A percentile compares a stretch with the other conserved stretches of the same genome.
Evolutionary conservation across 2,329 filamentous ascomycete species (phyloP).

Genomic region (Aureobasidium sp.): DNA sequence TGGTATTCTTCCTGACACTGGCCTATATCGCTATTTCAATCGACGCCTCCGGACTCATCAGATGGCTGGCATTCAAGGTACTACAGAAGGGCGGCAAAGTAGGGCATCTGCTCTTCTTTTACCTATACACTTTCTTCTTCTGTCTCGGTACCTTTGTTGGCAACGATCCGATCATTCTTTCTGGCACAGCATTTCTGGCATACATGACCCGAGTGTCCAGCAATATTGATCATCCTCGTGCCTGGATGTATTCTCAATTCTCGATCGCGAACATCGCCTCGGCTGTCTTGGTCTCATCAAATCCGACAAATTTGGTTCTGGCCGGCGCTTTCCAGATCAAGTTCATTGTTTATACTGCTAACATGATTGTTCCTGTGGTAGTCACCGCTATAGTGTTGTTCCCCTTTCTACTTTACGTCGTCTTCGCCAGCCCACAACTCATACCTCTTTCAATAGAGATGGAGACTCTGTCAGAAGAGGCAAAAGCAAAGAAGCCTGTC

Average conservation of each 20-base stretch:
- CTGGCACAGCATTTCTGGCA: conserved; percentile 65
- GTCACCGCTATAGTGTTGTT: conserved; percentile 62
- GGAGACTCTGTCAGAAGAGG: conserved; percentile 57
- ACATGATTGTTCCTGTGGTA: conserved; percentile 67
- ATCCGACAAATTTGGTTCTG: conserved; percentile 68
- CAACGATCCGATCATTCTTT: conserved; percentile 69
- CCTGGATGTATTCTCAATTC: conserved; percentile 69
- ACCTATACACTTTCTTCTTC: conserved; percentile 68
- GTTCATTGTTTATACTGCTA: conserved; percentile 68
- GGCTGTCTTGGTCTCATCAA: conserved; percentile 69
- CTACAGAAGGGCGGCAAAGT: conserved; percentile 59
- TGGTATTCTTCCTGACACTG: conserved; percentile 66
- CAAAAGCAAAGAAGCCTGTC: conserved; percentile 50
- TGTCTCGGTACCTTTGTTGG: conserved; percentile 60
- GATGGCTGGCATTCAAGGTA: conserved; percentile 64
- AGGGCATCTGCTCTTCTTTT: conserved; percentile 64
- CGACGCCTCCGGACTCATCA: conserved; percentile 66
- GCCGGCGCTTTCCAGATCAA: conserved; percentile 65
- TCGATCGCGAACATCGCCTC: conserved; percentile 67
- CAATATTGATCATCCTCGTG: conserved; percentile 63
- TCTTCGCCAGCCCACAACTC: conserved; percentile 57
- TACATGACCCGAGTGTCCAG: conserved; percentile 71
- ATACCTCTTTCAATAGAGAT: conserved; percentile 61
- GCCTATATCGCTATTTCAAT: conserved; percentile 74
- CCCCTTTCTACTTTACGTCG: conserved; percentile 61